Conservation (phyloP, 148 eudicot genomes). For the Rhododendron ovatum region DNA sequence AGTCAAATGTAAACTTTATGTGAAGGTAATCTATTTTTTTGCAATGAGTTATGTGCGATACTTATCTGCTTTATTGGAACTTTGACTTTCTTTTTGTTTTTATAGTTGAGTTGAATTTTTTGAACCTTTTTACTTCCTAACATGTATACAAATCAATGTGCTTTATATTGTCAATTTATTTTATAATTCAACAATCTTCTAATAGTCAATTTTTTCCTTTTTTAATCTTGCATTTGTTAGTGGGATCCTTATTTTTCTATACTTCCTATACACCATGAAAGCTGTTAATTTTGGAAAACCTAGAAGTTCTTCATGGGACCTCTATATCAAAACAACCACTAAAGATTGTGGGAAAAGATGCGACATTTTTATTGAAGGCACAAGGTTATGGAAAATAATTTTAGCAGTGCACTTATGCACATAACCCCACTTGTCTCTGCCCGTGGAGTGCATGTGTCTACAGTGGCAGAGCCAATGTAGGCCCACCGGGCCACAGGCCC, state of each 20-base stretch:
- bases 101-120: background rate
- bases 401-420: background rate
- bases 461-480: too few relatives aligned
- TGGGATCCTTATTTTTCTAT: background rate
- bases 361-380: background rate
- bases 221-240: background rate
- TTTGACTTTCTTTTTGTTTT: background rate
- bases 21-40: conserved; percentile 51
- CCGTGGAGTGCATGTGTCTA: background rate
- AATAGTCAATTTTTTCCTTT: background rate
- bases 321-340: background rate
- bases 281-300: background rate
- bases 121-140: background rate
- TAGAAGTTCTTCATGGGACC: background rate
- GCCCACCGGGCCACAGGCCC: background rate
- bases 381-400: background rate
- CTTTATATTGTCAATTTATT: background rate
- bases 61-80: background rate
- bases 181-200: background rate
- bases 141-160: background rate
- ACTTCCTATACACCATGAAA: background rate
- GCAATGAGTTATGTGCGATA: background rate
- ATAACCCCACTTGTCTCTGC: background rate
- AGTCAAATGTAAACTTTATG: conserved; percentile 89
- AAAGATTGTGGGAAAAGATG: background rate